Percentiles rank a stretch among this genome's conserved stretches.
phyloP scores from a whole-genome alignment of 805 yeast species.

The Pichia pseudocactophila region DNA sequence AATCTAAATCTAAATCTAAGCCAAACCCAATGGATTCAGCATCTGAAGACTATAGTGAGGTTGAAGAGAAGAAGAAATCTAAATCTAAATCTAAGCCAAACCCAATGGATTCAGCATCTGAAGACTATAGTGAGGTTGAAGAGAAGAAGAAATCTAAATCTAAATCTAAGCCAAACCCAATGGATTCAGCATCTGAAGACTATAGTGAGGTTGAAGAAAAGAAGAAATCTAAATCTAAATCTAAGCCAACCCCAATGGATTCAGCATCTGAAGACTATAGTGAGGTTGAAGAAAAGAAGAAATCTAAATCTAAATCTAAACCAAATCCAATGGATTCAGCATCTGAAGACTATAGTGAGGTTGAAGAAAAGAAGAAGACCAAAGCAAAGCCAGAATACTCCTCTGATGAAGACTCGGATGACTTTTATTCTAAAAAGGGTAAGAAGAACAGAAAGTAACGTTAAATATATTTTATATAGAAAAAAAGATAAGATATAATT shows the following conservation, averaged over 20 bases:
- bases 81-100: slow-evolving; percentile 1
- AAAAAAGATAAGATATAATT: background rate
- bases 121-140: background rate
- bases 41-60: background rate
- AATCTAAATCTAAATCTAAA: slow-evolving; percentile 1
- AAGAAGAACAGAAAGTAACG: background rate
- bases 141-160: background rate
- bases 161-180: background rate
- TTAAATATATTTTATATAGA: background rate
- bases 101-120: slow-evolving; percentile 2
- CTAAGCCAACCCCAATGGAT: background rate
- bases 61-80: background rate
- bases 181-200: slow-evolving; percentile 1
- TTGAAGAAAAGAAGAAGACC: background rate
- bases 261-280: slow-evolving; percentile 1
- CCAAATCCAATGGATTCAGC: background rate
- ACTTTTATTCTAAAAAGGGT: background rate
- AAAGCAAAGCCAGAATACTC: slow-evolving; percentile 1
- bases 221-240: background rate
- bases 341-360: background rate
- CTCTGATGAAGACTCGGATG: slow-evolving; percentile 5
- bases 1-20: background rate
- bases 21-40: slow-evolving; percentile 5
- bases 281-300: background rate
- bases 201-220: background rate